phyloP scores from a whole-genome alignment of 1,284 basidiomycete genomes.

The Tilletia indica region DNA sequence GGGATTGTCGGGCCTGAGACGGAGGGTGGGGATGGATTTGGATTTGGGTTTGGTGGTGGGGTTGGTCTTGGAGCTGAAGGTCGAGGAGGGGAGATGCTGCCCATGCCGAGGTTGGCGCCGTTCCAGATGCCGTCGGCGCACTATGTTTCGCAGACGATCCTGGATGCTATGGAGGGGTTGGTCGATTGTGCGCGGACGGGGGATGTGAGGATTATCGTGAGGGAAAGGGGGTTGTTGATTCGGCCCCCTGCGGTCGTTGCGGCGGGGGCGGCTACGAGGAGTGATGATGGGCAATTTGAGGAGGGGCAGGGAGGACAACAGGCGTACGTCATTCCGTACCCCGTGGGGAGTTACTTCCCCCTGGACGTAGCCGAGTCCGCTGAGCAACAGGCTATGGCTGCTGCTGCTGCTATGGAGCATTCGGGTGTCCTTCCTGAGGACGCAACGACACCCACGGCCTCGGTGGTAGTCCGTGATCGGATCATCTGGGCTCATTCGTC shows the following conservation, averaged over 20 bases:
- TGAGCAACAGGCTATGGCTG: constrained; percentile 13
- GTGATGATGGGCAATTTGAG: background rate
- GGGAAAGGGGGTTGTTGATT: constrained; percentile 40
- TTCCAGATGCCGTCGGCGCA: constrained; percentile 39
- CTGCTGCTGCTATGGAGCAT: background rate
- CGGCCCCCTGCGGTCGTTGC: background rate
- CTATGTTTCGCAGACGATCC: constrained; percentile 36
- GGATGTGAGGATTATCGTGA: constrained; percentile 48
- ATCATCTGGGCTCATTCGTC: constrained; percentile 78
- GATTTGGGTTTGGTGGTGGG: background rate
- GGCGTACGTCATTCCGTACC: constrained; percentile 25
- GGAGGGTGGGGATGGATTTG: background rate
- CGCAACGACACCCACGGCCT: background rate
- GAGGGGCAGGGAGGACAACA: constrained; percentile 25
- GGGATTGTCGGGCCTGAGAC: constrained; percentile 3
- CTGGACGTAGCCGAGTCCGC: constrained; percentile 13
- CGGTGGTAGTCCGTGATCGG: constrained; percentile 48
- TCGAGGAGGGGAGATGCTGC: background rate
- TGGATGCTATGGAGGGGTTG: constrained; percentile 37
- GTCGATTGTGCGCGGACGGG: constrained; percentile 49
- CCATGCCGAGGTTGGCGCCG: constrained; percentile 20
- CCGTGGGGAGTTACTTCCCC: constrained; percentile 20
- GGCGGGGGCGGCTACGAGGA: background rate
- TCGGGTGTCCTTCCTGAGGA: background rate
- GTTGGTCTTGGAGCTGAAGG: background rate